Percentiles rank a stretch among this genome's conserved stretches.
phyloP scores from a whole-genome alignment of 2,329 filamentous ascomycete genomes.

The Sporothrix pallida region DNA sequence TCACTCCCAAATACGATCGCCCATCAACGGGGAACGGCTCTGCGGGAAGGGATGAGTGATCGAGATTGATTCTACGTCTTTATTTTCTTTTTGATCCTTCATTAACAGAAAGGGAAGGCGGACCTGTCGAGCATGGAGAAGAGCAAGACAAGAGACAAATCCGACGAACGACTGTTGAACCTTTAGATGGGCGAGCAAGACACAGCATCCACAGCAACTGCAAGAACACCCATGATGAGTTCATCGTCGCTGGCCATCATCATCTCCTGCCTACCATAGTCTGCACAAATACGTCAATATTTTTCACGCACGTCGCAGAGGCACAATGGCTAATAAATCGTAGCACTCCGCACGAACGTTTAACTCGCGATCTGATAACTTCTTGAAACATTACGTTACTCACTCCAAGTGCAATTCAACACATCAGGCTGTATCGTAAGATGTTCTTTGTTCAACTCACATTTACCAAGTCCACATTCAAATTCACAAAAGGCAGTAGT shows the following conservation, averaged over 20 bases:
- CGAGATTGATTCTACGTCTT: neutral
- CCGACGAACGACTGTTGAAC: neutral
- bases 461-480: too few relatives aligned
- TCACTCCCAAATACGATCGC: neutral
- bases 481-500: too few relatives aligned
- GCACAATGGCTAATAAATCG: too few relatives aligned
- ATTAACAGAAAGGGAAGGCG: neutral
- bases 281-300: too few relatives aligned
- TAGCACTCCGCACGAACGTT: too few relatives aligned
- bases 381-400: too few relatives aligned
- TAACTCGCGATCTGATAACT: too few relatives aligned
- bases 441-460: too few relatives aligned
- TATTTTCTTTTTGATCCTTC: neutral
- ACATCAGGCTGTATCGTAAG: too few relatives aligned
- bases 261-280: too few relatives aligned
- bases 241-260: neutral
- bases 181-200: neutral
- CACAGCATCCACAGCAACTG: neutral
- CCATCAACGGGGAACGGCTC: conserved; percentile 3
- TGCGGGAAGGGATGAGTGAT: conserved; percentile 7
- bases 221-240: neutral
- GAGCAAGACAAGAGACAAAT: neutral
- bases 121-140: neutral
- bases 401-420: too few relatives aligned
- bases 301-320: too few relatives aligned